Evolutionary conservation across 2,329 filamentous ascomycete genomes (phyloP).

Genomic region (Alternaria metachromatica): DNA sequence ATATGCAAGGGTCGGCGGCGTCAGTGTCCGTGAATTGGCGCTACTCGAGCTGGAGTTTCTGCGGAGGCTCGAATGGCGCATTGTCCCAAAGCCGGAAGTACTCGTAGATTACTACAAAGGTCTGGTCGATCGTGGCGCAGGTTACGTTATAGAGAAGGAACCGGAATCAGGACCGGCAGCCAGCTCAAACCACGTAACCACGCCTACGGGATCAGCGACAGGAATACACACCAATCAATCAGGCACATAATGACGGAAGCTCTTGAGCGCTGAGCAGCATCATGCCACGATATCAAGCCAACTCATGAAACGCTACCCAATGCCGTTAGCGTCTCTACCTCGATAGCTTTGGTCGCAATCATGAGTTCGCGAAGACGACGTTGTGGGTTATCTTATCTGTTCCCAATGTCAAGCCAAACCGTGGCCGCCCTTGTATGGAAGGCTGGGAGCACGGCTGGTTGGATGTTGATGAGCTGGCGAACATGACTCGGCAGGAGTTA

Average conservation of each 20-base stretch:
- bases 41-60: slow-evolving; percentile 92
- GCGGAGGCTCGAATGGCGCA: slow-evolving; percentile 92
- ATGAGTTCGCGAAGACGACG: not conserved
- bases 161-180: slow-evolving; percentile 20
- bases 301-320: not conserved
- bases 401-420: slow-evolving; percentile 10
- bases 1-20: slow-evolving; percentile 91
- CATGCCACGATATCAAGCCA: not conserved
- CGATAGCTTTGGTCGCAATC: not conserved
- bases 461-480: slow-evolving; percentile 29
- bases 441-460: slow-evolving; percentile 3
- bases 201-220: slow-evolving; percentile 28
- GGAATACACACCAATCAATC: slow-evolving; percentile 30
- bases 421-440: slow-evolving; percentile 24
- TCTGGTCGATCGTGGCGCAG: slow-evolving; percentile 72
- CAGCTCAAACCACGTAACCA: slow-evolving; percentile 15
- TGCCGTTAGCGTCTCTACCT: not conserved
- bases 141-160: slow-evolving; percentile 59
- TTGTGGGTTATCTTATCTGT: slow-evolving; percentile 3
- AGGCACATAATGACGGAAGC: slow-evolving; percentile 17
- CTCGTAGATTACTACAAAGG: slow-evolving; percentile 92
- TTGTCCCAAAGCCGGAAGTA: slow-evolving; percentile 93
- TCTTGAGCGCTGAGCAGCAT: slow-evolving; percentile 8
- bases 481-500: slow-evolving; percentile 12
- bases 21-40: slow-evolving; percentile 87